Evolutionary conservation across 805 yeast genomes (phyloP), one percentile per base, ranked within the genome.

Genomic region (Kuraishia floccosa): DNA sequence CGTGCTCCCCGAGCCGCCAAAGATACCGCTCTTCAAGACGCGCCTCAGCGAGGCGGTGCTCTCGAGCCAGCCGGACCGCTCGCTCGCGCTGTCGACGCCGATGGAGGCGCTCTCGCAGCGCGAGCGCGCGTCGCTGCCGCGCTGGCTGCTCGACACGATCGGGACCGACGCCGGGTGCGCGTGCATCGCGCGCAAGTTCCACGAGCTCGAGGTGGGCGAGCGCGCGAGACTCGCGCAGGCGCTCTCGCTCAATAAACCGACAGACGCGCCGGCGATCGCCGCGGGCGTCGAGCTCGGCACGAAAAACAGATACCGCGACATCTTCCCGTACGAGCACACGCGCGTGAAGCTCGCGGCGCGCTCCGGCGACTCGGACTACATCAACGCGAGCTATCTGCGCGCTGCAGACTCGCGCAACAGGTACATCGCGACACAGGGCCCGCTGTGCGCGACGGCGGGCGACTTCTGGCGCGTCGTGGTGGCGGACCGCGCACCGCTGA

Each of bases 341-440:
- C 62, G 96, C 35, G 96, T 89, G 9, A 70, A 69, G 36, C 56
- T 83, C 28, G 50, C 53, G 27, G 39, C 29, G 3, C 9, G 15
- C 3, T 18, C n/a, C 17, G 26, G 17, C 17, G 51, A 46, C 28
- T 33, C 58, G 33, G 83, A 77, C 49, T 87, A 87, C 50, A 84
- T 87, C 43, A 87, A 87, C 54, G 98, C 97, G 1, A 83, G 87
- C 16, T 80, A 83, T 54, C 53, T 83, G 28, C 35, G 61, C 41
- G 45, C 64, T 46, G 35, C 60, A 47, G 34, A 55, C 41, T 43
- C 65, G 25, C 30, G 43, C 4, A 36, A 54, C 24, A 64, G 67
- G 25, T 81, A 78, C 46, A 82, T 87, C 43, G 96, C 94, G 1
- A 70, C 93, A 1, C 96, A 89, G 51, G 98, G 96, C 2, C 98